A percentile compares a stretch with the other conserved stretches of the same genome.
These are phyloP conservation scores for Xylariales sp. DNA, from an alignment of 2,329 filamentous ascomycete genomes.

Conservation along the genomic window DNA sequence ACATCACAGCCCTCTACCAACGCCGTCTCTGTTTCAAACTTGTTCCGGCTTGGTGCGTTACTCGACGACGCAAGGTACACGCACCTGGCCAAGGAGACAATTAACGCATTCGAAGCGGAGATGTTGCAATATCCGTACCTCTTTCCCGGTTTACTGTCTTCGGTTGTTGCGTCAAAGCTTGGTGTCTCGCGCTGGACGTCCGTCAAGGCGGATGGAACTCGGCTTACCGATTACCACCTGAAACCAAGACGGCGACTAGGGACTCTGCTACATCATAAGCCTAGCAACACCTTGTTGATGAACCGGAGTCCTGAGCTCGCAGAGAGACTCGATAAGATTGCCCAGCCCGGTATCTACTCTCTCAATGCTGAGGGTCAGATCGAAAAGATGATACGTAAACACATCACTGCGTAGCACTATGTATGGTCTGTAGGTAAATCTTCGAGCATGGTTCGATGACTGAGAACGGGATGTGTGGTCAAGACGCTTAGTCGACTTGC, in stretches of 20 bases:
- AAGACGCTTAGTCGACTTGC: too few species aligned
- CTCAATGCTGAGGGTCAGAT: too few species aligned
- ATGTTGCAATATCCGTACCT: slow-evolving; percentile 90
- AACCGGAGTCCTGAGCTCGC: not conserved
- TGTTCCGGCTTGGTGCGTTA: slow-evolving; percentile 73
- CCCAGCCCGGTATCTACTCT: not conserved
- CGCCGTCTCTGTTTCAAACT: slow-evolving; percentile 76
- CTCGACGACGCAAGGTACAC: slow-evolving; percentile 49
- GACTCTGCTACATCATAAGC: slow-evolving; percentile 16
- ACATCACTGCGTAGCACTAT: too few species aligned
- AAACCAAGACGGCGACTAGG: slow-evolving; percentile 25
- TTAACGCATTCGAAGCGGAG: slow-evolving; percentile 84
- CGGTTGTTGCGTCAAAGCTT: slow-evolving; percentile 69
- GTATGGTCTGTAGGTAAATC: too few species aligned
- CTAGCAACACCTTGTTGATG: not conserved
- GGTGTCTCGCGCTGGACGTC: slow-evolving; percentile 48
- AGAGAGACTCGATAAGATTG: not conserved
- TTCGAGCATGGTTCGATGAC: too few species aligned
- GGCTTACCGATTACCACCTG: slow-evolving; percentile 15
- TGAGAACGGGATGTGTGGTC: too few species aligned
- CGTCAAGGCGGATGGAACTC: slow-evolving; percentile 14
- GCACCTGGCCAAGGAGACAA: slow-evolving; percentile 64
- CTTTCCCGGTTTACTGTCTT: slow-evolving; percentile 74
- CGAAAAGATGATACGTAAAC: too few species aligned
- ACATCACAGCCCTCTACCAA: slow-evolving; percentile 87